phyloP scores from a whole-genome alignment of 2,329 filamentous ascomycete genomes.

The Teratosphaeriaceae sp. region DNA sequence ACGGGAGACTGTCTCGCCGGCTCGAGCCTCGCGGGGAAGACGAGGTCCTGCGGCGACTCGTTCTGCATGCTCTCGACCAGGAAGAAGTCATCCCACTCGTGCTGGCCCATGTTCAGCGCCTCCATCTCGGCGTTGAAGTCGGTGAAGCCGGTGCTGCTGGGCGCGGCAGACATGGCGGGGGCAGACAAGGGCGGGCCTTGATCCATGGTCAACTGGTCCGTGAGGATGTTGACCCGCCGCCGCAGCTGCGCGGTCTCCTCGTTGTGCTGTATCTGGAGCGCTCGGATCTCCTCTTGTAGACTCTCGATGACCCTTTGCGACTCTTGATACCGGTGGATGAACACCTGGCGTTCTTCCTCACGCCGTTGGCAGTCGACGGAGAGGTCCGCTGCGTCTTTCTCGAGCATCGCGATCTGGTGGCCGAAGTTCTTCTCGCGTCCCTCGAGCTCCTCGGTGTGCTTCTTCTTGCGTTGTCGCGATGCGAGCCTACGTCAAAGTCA shows the following conservation, averaged over 20 bases:
- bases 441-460: slow-evolving; percentile 92
- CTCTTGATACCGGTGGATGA: slow-evolving; percentile 66
- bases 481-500: slow-evolving; percentile 52
- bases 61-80: slow-evolving; percentile 54
- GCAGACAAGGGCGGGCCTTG: slow-evolving; percentile 36
- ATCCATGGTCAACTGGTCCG: slow-evolving; percentile 56
- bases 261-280: slow-evolving; percentile 81
- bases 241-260: slow-evolving; percentile 85
- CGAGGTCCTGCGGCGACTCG: slow-evolving; percentile 42
- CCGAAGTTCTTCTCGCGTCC: slow-evolving; percentile 93
- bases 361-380: slow-evolving; percentile 44
- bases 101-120: slow-evolving; percentile 67
- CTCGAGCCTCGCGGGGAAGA: slow-evolving; percentile 42
- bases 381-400: slow-evolving; percentile 67
- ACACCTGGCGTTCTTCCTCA: slow-evolving; percentile 31
- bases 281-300: slow-evolving; percentile 80
- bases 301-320: slow-evolving; percentile 68
- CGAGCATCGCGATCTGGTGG: slow-evolving; percentile 66
- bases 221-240: slow-evolving; percentile 83
- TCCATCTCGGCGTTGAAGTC: slow-evolving; percentile 77
- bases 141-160: slow-evolving; percentile 57
- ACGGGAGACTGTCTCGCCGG: slow-evolving; percentile 16
- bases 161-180: slow-evolving; percentile 39
- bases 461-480: slow-evolving; percentile 95
- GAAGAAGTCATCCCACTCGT: slow-evolving; percentile 73